Conservation (phyloP, 108 stramenopile genomes). For the Cyclotella baltica region DNA sequence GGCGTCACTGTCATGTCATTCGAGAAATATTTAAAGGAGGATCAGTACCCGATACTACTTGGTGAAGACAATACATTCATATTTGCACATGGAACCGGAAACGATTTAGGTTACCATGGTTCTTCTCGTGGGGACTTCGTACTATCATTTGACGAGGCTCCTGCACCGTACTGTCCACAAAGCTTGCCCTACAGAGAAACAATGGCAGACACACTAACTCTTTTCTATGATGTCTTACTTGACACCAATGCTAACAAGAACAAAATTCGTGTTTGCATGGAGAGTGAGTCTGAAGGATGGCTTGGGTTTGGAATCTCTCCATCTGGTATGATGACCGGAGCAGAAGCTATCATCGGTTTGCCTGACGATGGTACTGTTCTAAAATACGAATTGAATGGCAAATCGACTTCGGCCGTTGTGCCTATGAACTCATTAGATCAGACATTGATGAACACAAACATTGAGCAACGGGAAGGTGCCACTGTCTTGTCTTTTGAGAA, state of each 20-base stretch:
- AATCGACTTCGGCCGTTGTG: neutral
- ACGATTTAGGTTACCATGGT: constrained; percentile 52
- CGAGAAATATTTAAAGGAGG: constrained; percentile 33
- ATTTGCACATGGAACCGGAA: constrained; percentile 48
- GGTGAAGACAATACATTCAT: constrained; percentile 48
- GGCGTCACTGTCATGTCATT: constrained; percentile 39
- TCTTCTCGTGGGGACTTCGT: constrained; percentile 36
- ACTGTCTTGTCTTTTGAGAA: constrained; percentile 43
- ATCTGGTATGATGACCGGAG: constrained; percentile 58
- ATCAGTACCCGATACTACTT: constrained; percentile 1
- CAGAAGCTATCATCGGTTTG: constrained; percentile 56
- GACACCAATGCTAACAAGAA: neutral
- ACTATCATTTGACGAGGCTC: neutral
- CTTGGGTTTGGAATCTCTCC: constrained; percentile 45
- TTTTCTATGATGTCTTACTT: neutral
- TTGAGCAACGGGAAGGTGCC: constrained; percentile 27
- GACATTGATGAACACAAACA: constrained; percentile 28
- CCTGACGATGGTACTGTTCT: constrained; percentile 26
- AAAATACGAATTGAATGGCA: constrained; percentile 36
- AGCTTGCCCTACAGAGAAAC: neutral
- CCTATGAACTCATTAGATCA: constrained; percentile 17
- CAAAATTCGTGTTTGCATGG: neutral
- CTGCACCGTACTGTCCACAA: neutral
- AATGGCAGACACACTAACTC: neutral
- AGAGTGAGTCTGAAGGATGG: constrained; percentile 35